Percentiles rank a stretch among this genome's conserved stretches.
phyloP scores from a whole-genome alignment of 164 flowering plant genomes.

The Euptelea pleiosperma region DNA sequence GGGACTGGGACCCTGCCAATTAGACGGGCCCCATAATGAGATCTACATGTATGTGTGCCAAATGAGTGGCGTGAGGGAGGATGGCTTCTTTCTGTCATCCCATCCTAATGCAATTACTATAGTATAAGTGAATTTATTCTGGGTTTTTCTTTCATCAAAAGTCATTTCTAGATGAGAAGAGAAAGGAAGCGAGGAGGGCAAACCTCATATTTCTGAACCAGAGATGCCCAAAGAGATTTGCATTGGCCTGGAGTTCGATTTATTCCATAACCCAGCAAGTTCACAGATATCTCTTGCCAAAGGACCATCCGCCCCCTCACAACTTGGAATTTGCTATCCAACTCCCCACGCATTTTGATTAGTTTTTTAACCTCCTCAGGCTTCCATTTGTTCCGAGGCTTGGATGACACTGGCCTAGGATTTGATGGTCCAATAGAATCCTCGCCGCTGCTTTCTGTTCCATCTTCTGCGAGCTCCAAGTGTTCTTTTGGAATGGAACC shows the following conservation, averaged over 20 bases:
- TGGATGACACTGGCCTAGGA: constrained; percentile 34
- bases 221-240: constrained; percentile 92
- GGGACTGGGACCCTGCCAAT: no score
- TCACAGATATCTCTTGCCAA: constrained; percentile 87
- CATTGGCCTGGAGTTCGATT: constrained; percentile 78
- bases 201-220: constrained; percentile 87
- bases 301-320: constrained; percentile 86
- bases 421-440: constrained; percentile 21
- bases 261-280: constrained; percentile 48
- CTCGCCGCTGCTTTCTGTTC: constrained; percentile 26
- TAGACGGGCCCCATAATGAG: no score
- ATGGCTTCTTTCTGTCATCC: no score
- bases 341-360: constrained; percentile 66
- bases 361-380: constrained; percentile 79
- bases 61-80: no score
- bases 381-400: constrained; percentile 78
- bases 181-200: constrained; percentile 11
- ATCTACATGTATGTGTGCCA: no score
- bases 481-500: constrained; percentile 23
- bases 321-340: constrained; percentile 70
- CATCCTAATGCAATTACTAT: no score
- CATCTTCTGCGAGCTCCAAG: constrained; percentile 21
- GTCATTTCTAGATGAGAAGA: background rate
- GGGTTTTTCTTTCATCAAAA: background rate
- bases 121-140: no score